phyloP scores from a whole-genome alignment of 371 early-diverging fungal genomes.

The Smittium mucronatum region DNA sequence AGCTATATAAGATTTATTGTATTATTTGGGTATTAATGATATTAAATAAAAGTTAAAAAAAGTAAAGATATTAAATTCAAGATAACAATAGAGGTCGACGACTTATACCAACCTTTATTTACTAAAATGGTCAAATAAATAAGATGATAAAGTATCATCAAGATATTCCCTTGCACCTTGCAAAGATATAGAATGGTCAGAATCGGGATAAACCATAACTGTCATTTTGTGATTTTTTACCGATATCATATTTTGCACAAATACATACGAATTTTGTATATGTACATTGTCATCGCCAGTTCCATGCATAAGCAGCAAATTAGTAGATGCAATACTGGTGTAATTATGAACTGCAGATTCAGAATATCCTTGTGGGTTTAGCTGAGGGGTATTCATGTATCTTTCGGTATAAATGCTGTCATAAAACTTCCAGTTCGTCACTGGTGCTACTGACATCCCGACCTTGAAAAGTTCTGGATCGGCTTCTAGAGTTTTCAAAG shows the following conservation, averaged over 20 bases:
- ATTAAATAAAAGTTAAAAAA: background rate
- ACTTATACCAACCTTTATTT: no score
- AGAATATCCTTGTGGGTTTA: constrained; percentile 67
- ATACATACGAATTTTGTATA: constrained; percentile 68
- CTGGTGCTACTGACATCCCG: constrained; percentile 93
- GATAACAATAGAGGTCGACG: constrained; percentile 4
- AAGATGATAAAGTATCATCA: constrained; percentile 32
- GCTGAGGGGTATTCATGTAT: constrained; percentile 78
- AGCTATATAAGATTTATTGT: constrained; percentile 4
- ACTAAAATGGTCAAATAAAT: constrained; percentile 31
- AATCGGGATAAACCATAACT: constrained; percentile 76
- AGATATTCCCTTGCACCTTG: constrained; percentile 54
- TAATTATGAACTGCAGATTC: constrained; percentile 63
- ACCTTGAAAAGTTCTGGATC: constrained; percentile 64
- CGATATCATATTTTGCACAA: constrained; percentile 64
- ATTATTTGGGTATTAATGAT: constrained; percentile 9
- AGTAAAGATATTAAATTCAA: constrained; percentile 7
- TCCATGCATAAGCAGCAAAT: constrained; percentile 82
- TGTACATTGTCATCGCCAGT: constrained; percentile 90
- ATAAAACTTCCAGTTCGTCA: constrained; percentile 79
- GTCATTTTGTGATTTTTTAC: constrained; percentile 59
- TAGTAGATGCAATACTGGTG: constrained; percentile 62
- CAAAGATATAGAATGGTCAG: constrained; percentile 71
- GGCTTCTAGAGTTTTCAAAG: constrained; percentile 72
- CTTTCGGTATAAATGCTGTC: constrained; percentile 94